A percentile compares a stretch with the other conserved stretches of the same genome.
phyloP scores from a whole-genome alignment of 2,329 filamentous ascomycete species.

The Furcasterigmium sp. region DNA sequence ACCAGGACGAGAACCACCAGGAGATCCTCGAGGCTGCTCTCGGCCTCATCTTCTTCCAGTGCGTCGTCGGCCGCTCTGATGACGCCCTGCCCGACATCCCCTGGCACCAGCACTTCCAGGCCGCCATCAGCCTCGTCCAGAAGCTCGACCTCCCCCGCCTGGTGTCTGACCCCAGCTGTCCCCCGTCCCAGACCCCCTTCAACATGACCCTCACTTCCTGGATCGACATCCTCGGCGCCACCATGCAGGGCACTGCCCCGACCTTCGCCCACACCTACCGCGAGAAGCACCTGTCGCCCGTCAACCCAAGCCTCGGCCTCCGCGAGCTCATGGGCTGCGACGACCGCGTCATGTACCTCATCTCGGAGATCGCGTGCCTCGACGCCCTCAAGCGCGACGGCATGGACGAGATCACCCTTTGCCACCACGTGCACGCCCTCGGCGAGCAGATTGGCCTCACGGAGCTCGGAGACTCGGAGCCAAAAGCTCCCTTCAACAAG shows the following conservation, averaged over 20 bases:
- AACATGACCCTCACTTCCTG: constrained; percentile 92
- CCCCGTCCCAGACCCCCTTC: constrained; percentile 68
- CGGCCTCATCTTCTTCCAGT: constrained; percentile 95
- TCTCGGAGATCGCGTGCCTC: constrained; percentile 94
- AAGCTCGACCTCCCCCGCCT: constrained; percentile 74
- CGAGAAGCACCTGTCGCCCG: constrained; percentile 75
- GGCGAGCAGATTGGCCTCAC: constrained; percentile 81
- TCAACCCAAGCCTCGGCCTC: constrained; percentile 63
- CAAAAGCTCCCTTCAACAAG: constrained; percentile 56
- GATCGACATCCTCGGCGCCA: constrained; percentile 95
- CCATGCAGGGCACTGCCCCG: constrained; percentile 82
- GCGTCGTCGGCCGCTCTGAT: constrained; percentile 79
- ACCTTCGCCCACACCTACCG: constrained; percentile 93
- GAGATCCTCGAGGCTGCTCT: constrained; percentile 89
- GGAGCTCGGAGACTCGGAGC: constrained; percentile 57
- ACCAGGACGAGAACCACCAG: constrained; percentile 73
- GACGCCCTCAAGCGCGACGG: constrained; percentile 80
- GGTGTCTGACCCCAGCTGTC: constrained; percentile 56
- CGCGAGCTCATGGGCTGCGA: constrained; percentile 96
- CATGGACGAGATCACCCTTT: constrained; percentile 81
- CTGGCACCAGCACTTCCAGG: constrained; percentile 97
- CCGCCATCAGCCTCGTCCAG: constrained; percentile 76
- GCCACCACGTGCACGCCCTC: constrained; percentile 83
- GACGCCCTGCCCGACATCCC: constrained; percentile 86
- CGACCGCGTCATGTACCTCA: constrained; percentile 94